phyloP scores from a whole-genome alignment of 768 basidiomycete species.

The Leccinum subgranulosum region DNA sequence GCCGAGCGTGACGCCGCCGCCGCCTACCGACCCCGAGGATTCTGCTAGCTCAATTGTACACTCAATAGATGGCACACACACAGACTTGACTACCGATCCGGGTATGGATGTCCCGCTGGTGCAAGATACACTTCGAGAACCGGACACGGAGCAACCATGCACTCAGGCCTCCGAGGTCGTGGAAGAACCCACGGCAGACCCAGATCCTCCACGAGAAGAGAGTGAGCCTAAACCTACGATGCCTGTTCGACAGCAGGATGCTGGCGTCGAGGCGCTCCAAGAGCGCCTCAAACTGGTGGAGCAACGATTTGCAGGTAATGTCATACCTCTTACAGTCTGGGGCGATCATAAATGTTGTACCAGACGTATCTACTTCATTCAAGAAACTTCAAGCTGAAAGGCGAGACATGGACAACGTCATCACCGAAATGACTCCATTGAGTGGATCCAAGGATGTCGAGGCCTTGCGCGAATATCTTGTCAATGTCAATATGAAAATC shows the following conservation, averaged over 20 bases:
- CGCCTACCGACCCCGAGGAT: neutral
- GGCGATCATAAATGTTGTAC: conserved; percentile 5
- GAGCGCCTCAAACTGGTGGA: conserved; percentile 68
- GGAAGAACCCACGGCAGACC: neutral
- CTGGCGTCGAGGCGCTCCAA: conserved; percentile 56
- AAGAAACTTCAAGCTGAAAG: conserved; percentile 74
- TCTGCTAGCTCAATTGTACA: neutral
- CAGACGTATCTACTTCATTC: conserved; percentile 78
- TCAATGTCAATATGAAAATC: conserved; percentile 60
- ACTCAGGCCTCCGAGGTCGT: neutral
- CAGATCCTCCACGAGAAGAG: conserved; percentile 1
- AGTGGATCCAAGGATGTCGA: conserved; percentile 60
- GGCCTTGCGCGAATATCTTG: conserved; percentile 71
- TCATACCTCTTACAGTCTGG: neutral
- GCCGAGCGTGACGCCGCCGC: neutral
- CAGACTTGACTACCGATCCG: neutral
- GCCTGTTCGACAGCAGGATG: conserved; percentile 4
- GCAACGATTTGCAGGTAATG: conserved; percentile 69
- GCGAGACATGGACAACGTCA: conserved; percentile 58
- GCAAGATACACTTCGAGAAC: neutral
- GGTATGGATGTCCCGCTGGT: neutral
- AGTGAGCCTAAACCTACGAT: neutral
- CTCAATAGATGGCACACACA: neutral
- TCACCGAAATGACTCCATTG: conserved; percentile 71
- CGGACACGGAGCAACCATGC: neutral